Evolutionary conservation across 305 asterid species (phyloP), one percentile per base, ranked within the genome.

Genomic region (Rubia peregrina): DNA sequence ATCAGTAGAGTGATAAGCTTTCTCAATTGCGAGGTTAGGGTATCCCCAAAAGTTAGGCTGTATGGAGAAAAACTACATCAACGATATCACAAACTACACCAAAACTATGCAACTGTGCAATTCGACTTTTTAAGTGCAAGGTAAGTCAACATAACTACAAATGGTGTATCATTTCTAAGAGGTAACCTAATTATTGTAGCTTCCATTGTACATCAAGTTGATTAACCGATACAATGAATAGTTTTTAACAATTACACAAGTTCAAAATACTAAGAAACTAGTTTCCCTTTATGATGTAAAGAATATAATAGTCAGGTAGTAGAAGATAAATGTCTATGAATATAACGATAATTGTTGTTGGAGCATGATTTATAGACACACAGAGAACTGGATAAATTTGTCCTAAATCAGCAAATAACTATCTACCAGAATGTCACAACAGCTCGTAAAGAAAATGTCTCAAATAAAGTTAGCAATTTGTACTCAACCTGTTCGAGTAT

Each of bases 11-110:
- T 44, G 78, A 72, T 89, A 91, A 48, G 96, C 96, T 64, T 79
- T 83, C 74, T 71, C 83, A 65, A 91, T 88, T 61, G 98, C 89
- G 13, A 78, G 72, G 71, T 71, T 76, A 43, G 94, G 91, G 72
- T 91, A 87, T 74, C 82, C 88, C 96, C 91, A 90, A 79, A 91
- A 88, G 69, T 83, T 85, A 68, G 92, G 85, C 96, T 88, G 89
- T 76, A 59, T 59, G 33, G 14, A 59, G 74, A 71, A 21, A 70
- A 73, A 63, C 46, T 44, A 49, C n/a, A 71, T 7, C 9, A 60
- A 22, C 38, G 1, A 57, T 22, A 60, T 60, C 36, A 22, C 65
- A 60, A 60, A 60, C 41, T 11, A 60, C 65, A 60, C 41, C 65
- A 11, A 40, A 26, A 9, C 24, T 12, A 17, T 1, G 21, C 6